Evolutionary conservation across 495 filamentous ascomycete genomes (phyloP), one percentile per base, ranked within the genome.

Genomic region (Neurospora intermedia): DNA sequence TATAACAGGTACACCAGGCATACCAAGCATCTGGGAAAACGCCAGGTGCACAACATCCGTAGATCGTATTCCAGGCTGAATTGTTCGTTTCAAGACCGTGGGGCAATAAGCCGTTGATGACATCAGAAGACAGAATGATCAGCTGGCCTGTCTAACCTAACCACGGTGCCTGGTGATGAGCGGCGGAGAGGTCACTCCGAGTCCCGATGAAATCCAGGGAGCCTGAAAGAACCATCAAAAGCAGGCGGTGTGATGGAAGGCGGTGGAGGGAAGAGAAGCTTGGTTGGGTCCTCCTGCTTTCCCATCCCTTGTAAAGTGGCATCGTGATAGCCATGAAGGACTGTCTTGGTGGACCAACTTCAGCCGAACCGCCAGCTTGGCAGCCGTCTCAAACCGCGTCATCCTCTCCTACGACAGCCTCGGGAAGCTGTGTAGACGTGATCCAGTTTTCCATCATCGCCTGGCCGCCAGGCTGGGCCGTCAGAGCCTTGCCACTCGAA

Each of bases 361-460:
- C 11, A 66, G 54, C 54, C 54, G 54, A 35, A 35, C 54, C 35
- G 23, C 54, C 54, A 66, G 54, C 54, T 66, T 66, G 27, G 27
- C 54, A 46, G 46, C 45, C 69, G 45, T 5, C 13, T 77, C 73
- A 80, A 43, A 62, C n/a, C 8, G 72, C 69, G 13, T 76, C 78
- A 11, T 74, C 78, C 13, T 80, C 78, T 39, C 70, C 77, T n/a
- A 75, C 80, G 39, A 48, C 82, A 70, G 77, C 80, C 48, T 82
- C 82, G 27, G 84, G 86, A 71, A 88, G 80, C 78, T 94, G 92
- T 13, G 91, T 94, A 10, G 86, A 88, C 16, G 89, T 88, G 69
- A 97, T 95, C 92, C 94, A 97, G 78, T 94, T 93, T 85, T 98
- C 94, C 90, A 98, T 92, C 86, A 93, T 89, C 71, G 90, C 91